Evolutionary conservation across 2,329 filamentous ascomycete species (phyloP).

Genomic region (Aspergillus fumigatiaffinis): DNA sequence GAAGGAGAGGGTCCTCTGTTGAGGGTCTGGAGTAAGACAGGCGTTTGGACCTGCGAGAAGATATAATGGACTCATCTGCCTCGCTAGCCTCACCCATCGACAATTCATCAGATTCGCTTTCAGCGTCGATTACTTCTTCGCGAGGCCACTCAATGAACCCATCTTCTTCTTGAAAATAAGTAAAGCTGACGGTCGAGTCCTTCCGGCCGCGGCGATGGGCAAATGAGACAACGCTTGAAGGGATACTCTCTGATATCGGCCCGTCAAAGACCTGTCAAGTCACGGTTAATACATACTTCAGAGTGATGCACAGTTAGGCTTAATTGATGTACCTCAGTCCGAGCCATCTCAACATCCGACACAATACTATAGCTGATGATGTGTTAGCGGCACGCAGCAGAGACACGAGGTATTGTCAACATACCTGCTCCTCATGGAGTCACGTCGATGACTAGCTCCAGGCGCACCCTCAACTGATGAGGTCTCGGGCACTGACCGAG

Average conservation of each 20-base stretch:
- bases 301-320: slow-evolving; percentile 1
- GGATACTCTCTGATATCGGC: slow-evolving; percentile 92
- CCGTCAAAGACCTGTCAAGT: slow-evolving; percentile 69
- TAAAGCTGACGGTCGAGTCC: slow-evolving; percentile 83
- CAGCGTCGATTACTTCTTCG: slow-evolving; percentile 45
- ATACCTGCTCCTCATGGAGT: slow-evolving; percentile 40
- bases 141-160: slow-evolving; percentile 52
- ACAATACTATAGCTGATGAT: slow-evolving; percentile 65
- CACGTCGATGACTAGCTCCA: slow-evolving; percentile 26
- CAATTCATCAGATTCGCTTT: slow-evolving; percentile 43
- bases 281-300: slow-evolving; percentile 7
- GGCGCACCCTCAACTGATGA: slow-evolving; percentile 20
- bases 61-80: slow-evolving; percentile 33
- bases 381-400: slow-evolving; percentile 15
- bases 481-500: slow-evolving; percentile 21
- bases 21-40: slow-evolving; percentile 42
- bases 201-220: slow-evolving; percentile 75
- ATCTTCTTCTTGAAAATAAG: slow-evolving; percentile 74
- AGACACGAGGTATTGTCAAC: background rate
- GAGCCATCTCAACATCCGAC: slow-evolving; percentile 97
- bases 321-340: slow-evolving; percentile 67
- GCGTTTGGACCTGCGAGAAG: slow-evolving; percentile 29
- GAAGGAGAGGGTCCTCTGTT: slow-evolving; percentile 59
- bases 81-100: slow-evolving; percentile 38
- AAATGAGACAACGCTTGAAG: slow-evolving; percentile 88